Evolutionary conservation across 805 yeast genomes (phyloP), one percentile per base, ranked within the genome.

Genomic region (Brettanomyces nanus): DNA sequence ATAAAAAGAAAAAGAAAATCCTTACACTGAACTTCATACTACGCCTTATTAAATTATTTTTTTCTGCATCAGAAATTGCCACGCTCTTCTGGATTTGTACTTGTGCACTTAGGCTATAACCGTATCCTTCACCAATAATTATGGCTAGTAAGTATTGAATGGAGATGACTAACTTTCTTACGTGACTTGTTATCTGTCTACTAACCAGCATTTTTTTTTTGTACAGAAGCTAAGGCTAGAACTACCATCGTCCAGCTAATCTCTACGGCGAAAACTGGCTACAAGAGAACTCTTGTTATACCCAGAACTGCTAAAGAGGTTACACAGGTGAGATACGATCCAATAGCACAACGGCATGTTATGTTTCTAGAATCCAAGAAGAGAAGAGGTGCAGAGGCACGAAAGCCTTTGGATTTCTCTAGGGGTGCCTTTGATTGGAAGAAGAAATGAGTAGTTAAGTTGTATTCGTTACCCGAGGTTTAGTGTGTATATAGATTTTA

Each of bases 211-310:
- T 14, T 30, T 7, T 11, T 39, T 4, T 5, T 41, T 47, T 45
- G 44, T 43, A 47, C 43, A 57, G 73, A 82, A 59, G 77, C 81
- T 32, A 85, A 85, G 62, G 71, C 84, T 19, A 78, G 87, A 53
- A 78, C 78, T 48, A 82, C 95, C 4, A 78, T 89, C 54, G 81
- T 90, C 41, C 85, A 86, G 60, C 72, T 90, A 45, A 67, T 89
- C 3, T 90, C 97, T 2, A 72, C 92, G 2, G 97, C 97, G 14
- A 75, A 81, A 49, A 89, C 97, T 1, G 97, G 97, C 1, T 85
- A 71, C 61, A 77, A 77, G 56, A 77, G 94, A 56, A 80, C 87
- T 57, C 75, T 87, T 47, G 68, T 77, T 36, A 75, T 89, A 33
- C 92, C 87, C 35, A 80, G 96, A 66, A 77, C 84, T 38, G 77